These are phyloP conservation scores for Capsicum rhomboideum DNA, from an alignment of 257 asterid genomes.

Conservation along the genomic window DNA sequence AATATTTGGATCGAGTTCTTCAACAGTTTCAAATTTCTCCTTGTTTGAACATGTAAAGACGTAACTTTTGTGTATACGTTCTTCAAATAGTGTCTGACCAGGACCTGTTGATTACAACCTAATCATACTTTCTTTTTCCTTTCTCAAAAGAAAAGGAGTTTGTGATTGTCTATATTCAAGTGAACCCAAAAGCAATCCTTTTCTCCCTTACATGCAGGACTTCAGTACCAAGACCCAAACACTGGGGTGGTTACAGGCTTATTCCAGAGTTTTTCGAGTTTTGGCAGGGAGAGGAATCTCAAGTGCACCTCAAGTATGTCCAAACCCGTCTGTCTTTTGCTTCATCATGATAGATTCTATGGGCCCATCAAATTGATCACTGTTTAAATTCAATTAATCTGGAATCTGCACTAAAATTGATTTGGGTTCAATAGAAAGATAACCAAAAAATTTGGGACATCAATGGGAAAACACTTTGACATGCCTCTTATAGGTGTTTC, in stretches of 20 bases:
- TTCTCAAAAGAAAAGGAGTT: background rate
- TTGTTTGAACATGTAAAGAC: background rate
- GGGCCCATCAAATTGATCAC: background rate
- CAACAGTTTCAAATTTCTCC: background rate
- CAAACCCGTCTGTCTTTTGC: background rate
- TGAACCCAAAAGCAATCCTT: background rate
- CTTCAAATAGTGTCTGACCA: background rate
- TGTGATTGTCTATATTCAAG: background rate
- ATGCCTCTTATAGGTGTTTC: background rate
- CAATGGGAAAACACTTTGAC: background rate
- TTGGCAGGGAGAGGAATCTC: conserved; percentile 91
- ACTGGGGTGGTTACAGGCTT: conserved; percentile 84
- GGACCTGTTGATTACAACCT: background rate
- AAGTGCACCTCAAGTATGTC: conserved; percentile 12
- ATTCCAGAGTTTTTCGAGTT: conserved; percentile 68
- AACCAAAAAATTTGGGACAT: background rate
- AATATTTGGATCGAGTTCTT: background rate
- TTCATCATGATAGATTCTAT: background rate
- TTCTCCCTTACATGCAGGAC: conserved; percentile 31
- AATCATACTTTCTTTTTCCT: background rate
- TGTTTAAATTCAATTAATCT: background rate
- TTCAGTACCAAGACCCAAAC: conserved; percentile 49
- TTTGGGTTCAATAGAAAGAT: background rate
- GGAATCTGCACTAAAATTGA: background rate
- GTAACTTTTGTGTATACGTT: background rate